Base-by-base conservation (phyloP, 2,329 filamentous ascomycete species). In the Alternaria hordeiaustralica region DNA sequence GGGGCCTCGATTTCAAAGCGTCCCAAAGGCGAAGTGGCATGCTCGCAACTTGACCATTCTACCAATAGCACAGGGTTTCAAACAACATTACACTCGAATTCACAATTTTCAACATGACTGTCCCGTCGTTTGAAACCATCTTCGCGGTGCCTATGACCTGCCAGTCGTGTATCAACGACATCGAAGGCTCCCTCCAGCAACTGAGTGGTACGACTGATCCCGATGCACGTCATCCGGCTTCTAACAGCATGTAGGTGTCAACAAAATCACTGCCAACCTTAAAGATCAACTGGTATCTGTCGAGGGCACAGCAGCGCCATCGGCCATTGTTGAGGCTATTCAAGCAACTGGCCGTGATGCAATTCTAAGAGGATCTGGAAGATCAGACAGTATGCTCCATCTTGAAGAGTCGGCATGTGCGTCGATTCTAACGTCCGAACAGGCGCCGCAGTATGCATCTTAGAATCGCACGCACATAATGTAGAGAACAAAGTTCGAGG, bases 71-170 rank as follows among this genome's bases (percentile, higher is more conserved):
- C 33, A 61, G 30, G 30, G 23, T 26, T 43, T 13, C 18, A 26
- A 20, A 33, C 43, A 11, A 36, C 28, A 47, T 21, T 45, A 51
- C n/a, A 56, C 25, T 33, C 30, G 18, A 50, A 12, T 60, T 30
- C 6, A 21, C 46, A 36, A 45, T 33, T 21, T 44, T 55, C 55
- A 71, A 53, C 13, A 79, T 79, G 77, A 73, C 73, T 13, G 71
- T 79, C 23, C 76, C 76, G 8, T 61, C 69, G 13, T 79, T 79
- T 43, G 77, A 98, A 91, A 97, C 95, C 65, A 91, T 95, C 69
- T 98, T 98, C 81, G 94, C 95, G 68, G 96, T 98, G 72, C 94
- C 94, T 59, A 90, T 98, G 85, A 93, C 90, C 82, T 98, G 96
- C 84, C 91, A 97, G 74, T 85, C 87, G 76, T 98, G 96, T 84